Base-by-base conservation (phyloP, 257 asterid species). In the Fraxinus cuspidata region DNA sequence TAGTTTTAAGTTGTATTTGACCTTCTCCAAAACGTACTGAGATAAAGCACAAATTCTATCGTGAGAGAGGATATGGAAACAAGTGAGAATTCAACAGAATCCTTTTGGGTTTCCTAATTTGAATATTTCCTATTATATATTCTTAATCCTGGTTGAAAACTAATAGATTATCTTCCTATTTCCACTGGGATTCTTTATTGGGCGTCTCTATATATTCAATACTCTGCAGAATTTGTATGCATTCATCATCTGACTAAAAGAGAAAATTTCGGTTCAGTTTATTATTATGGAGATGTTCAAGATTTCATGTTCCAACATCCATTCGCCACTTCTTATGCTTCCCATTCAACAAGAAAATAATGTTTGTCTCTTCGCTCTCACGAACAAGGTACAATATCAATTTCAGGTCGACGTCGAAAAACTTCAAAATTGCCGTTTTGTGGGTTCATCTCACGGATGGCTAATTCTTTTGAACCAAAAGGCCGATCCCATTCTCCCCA, bases 371-470 rank as follows among this genome's bases (percentile, higher is more conserved):
- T 19, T 53, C 64, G 19, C 9, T n/a, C 64, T 53, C 23, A 6
- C 23, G 7, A 53, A 53, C 0, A n/a, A 53, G 64, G 2, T 6
- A 7, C 23, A 53, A 53, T 6, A 53, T n/a, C 23, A 5, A 19
- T 19, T 53, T 0, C 6, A 53, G 9, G 25, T 53, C 23, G 60
- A 49, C 1, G 5, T 49, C 18, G 64, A 53, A 19, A 19, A 53
- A n/a, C 23, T 75, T 38, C 42, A 64, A 15, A 28, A 60, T 21
- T 66, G 15, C 15, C 64, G 69, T 34, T 25, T 23, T 15, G 68
- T 77, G 13, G 80, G 80, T 32, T 49, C 80, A 3, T 77, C 80
- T 8, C 75, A 77, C 69, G 80, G 75, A 77, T 77, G 80, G 75
- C 34, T 49, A 37, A n/a, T 77, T 8, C 34, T 77, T 58, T 51